phyloP scores from a whole-genome alignment of 2,329 filamentous ascomycete genomes.

The Diaporthe velutina region DNA sequence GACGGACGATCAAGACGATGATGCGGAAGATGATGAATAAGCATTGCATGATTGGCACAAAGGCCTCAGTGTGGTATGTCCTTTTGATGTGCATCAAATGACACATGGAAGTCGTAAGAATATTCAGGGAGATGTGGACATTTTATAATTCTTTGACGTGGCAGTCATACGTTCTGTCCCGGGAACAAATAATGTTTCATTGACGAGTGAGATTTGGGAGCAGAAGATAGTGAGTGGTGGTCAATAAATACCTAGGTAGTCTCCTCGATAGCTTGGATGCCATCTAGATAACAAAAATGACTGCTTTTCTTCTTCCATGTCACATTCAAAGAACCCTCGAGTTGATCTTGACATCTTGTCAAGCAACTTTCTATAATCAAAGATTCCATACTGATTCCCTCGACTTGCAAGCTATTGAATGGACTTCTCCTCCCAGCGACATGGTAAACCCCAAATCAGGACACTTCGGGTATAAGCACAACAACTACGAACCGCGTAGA shows the following conservation, averaged over 20 bases:
- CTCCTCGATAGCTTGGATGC: neutral
- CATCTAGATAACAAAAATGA: neutral
- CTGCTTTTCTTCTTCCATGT: neutral
- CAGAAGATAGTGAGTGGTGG: too few species aligned
- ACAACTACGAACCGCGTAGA: conserved; percentile 29
- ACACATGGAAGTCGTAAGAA: neutral
- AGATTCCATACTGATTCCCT: neutral
- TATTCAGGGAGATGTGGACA: neutral
- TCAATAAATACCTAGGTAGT: too few species aligned
- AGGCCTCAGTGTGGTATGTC: too few species aligned
- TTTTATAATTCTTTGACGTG: neutral
- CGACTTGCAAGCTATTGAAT: neutral
- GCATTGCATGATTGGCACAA: neutral
- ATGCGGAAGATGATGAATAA: neutral
- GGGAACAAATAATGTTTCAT: neutral
- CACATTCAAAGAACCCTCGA: too few species aligned
- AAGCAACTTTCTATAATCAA: too few species aligned
- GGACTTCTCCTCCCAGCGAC: neutral
- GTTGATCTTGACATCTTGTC: too few species aligned
- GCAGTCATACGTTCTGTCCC: neutral
- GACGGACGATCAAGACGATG: neutral
- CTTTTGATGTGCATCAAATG: too few species aligned
- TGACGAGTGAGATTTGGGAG: neutral
- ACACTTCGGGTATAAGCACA: conserved; percentile 32
- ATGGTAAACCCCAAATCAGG: neutral